These are phyloP conservation scores for Wallacemonas rigidus DNA, from an alignment of 208 protist species.

Conservation along the genomic window DNA sequence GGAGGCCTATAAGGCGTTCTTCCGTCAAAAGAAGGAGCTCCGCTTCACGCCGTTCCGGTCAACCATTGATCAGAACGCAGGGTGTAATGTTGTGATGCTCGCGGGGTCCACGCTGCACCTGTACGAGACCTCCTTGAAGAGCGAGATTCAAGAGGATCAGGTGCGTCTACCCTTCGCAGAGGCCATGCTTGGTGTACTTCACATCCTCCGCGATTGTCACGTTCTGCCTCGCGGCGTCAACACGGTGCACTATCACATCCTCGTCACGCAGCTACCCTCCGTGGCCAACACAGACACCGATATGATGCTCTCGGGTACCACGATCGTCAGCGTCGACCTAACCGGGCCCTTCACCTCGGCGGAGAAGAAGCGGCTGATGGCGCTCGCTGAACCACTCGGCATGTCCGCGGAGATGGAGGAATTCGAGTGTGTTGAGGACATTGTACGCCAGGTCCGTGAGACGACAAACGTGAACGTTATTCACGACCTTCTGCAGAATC, in stretches of 20 bases:
- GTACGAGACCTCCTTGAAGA: constrained; percentile 82
- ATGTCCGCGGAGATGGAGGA: constrained; percentile 50
- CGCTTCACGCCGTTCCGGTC: constrained; percentile 71
- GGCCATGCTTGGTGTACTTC: constrained; percentile 77
- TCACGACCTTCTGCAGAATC: constrained; percentile 76
- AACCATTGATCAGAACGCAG: constrained; percentile 57
- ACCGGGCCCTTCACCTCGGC: constrained; percentile 60
- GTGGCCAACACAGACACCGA: constrained; percentile 18
- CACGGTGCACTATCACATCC: constrained; percentile 83
- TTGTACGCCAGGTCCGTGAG: constrained; percentile 68
- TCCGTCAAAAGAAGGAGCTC: constrained; percentile 43
- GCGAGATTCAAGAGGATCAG: constrained; percentile 65
- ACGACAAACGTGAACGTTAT: constrained; percentile 55
- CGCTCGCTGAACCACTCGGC: constrained; percentile 69
- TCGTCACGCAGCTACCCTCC: constrained; percentile 59
- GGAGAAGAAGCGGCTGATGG: constrained; percentile 51
- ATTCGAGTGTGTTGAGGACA: constrained; percentile 66
- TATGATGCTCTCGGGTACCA: constrained; percentile 39
- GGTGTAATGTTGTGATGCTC: constrained; percentile 76
- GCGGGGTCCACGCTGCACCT: constrained; percentile 76
- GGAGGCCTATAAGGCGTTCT: constrained; percentile 62
- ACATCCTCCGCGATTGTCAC: constrained; percentile 49
- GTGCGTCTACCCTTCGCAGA: constrained; percentile 80
- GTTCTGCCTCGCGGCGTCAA: constrained; percentile 63
- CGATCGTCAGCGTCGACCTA: constrained; percentile 69